phyloP scores from a whole-genome alignment of 495 filamentous ascomycete genomes.

The Xylaria intraflava region DNA sequence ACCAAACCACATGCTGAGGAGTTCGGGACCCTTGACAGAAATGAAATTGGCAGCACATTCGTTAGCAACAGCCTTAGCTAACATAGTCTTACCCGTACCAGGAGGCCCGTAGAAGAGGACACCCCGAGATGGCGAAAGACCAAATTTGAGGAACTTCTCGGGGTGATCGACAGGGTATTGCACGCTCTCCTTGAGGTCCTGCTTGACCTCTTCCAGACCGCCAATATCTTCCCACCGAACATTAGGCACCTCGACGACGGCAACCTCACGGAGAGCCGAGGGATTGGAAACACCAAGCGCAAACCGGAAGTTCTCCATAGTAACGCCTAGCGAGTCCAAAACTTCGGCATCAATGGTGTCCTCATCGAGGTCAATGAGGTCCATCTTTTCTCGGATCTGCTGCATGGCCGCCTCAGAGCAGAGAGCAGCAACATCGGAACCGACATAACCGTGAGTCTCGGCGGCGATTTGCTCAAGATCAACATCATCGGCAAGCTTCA shows the following conservation, averaged over 20 bases:
- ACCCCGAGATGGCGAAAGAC: slow-evolving; percentile 95
- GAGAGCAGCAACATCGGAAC: slow-evolving; percentile 96
- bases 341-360: slow-evolving; percentile 99
- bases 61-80: slow-evolving; percentile 98
- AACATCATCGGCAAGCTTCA: slow-evolving; percentile 96
- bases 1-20: slow-evolving; percentile 99
- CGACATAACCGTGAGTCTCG: slow-evolving; percentile 98
- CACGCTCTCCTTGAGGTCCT: slow-evolving; percentile 97
- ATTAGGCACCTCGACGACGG: slow-evolving; percentile 98
- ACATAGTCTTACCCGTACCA: slow-evolving; percentile 99
- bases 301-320: slow-evolving; percentile 99
- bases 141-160: slow-evolving; percentile 99
- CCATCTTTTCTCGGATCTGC: slow-evolving; percentile 99
- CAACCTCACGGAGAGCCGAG: slow-evolving; percentile 96
- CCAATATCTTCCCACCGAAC: slow-evolving; percentile 99
- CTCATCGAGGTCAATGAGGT: slow-evolving; percentile 97
- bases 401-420: slow-evolving; percentile 99
- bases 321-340: slow-evolving; percentile 93
- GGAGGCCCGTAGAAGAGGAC: slow-evolving; percentile 97
- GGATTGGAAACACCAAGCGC: slow-evolving; percentile 97
- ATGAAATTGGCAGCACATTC: slow-evolving; percentile 99
- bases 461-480: slow-evolving; percentile 94
- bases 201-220: slow-evolving; percentile 96
- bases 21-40: slow-evolving; percentile 94
- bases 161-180: slow-evolving; percentile 99